Conservation (phyloP, 1,139 yeast species). For the Barnettozyma hawaiiensis region DNA sequence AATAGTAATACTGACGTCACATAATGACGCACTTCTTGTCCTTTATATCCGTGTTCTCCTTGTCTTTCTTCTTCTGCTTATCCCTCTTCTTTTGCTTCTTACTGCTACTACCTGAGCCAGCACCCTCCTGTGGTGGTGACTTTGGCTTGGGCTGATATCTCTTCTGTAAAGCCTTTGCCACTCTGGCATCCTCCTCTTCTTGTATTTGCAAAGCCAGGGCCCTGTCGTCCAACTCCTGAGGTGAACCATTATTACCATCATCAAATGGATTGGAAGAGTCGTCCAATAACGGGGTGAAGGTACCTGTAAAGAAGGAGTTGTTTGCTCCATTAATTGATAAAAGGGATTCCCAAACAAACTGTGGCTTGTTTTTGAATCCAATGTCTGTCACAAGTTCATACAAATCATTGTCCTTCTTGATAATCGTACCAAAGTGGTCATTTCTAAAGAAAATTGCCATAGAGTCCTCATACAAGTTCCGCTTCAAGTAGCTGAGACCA, state of each 20-base stretch:
- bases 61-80: conserved; percentile 8
- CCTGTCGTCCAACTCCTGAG: conserved; percentile 32
- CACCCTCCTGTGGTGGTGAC: conserved; percentile 4
- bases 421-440: conserved; percentile 75
- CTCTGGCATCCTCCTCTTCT: conserved; percentile 52
- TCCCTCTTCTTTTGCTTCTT: conserved; percentile 12
- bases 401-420: conserved; percentile 45
- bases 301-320: conserved; percentile 62
- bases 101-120: conserved; percentile 4
- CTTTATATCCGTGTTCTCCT: conserved; percentile 14
- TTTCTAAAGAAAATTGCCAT: conserved; percentile 73
- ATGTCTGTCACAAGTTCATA: conserved; percentile 67
- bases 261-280: conserved; percentile 18
- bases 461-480: conserved; percentile 40
- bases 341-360: conserved; percentile 74
- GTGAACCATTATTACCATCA: conserved; percentile 13
- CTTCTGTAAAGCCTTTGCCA: conserved; percentile 46
- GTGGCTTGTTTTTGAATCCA: conserved; percentile 45
- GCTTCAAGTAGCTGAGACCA: conserved; percentile 46
- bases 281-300: conserved; percentile 40
- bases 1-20: conserved; percentile 6
- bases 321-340: conserved; percentile 58
- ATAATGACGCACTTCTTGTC: conserved; percentile 24
- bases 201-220: conserved; percentile 50
- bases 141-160: conserved; percentile 15